phyloP scores from a whole-genome alignment of 306 rosid species.

The Cucumis melo region DNA sequence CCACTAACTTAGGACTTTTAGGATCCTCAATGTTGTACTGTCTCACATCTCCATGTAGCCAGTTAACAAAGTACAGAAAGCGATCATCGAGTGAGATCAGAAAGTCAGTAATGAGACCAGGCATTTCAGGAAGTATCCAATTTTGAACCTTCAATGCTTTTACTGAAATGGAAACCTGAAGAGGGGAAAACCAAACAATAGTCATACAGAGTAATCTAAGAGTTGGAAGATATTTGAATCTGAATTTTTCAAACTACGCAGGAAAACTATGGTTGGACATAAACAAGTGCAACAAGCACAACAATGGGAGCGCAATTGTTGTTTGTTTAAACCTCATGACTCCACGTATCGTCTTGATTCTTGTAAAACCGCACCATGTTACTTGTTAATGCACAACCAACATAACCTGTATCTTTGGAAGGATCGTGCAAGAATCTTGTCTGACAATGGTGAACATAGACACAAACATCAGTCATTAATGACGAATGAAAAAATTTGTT shows the following conservation, averaged over 20 bases:
- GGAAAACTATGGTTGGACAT: background rate
- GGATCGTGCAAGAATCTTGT: constrained; percentile 88
- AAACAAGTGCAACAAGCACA: background rate
- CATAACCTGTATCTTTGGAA: constrained; percentile 80
- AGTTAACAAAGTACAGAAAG: constrained; percentile 71
- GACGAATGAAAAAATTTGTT: background rate
- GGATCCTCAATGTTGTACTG: constrained; percentile 79
- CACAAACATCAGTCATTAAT: background rate
- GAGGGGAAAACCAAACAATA: background rate
- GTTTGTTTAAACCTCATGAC: constrained; percentile 64
- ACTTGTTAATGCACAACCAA: constrained; percentile 77
- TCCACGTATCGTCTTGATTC: constrained; percentile 65
- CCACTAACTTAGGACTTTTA: constrained; percentile 46
- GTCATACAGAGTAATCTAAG: background rate
- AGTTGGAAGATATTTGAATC: background rate
- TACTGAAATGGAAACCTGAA: constrained; percentile 59
- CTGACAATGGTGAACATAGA: constrained; percentile 27
- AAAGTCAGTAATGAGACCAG: constrained; percentile 87
- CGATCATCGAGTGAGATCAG: constrained; percentile 86
- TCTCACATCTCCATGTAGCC: constrained; percentile 96
- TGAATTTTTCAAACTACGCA: background rate
- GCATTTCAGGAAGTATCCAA: constrained; percentile 94
- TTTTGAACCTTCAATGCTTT: constrained; percentile 73
- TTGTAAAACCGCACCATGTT: constrained; percentile 78
- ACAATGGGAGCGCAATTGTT: background rate